Percentiles rank a stretch among this genome's conserved stretches.
phyloP scores from a whole-genome alignment of 768 basidiomycete species.

The Lentinula aciculospora region DNA sequence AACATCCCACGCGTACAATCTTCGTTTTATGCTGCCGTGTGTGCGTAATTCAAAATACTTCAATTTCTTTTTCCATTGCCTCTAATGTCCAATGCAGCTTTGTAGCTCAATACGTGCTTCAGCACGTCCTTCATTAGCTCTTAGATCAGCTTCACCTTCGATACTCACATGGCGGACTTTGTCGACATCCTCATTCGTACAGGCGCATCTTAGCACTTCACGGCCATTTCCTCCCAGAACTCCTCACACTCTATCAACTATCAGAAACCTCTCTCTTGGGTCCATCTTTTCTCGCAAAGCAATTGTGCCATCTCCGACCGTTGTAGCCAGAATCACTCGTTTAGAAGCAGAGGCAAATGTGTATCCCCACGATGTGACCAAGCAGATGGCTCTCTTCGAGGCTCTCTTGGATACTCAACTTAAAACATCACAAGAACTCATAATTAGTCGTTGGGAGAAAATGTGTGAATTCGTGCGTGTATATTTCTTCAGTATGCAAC shows the following conservation, averaged over 20 bases:
- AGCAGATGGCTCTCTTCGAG: slow-evolving; percentile 65
- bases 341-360: slow-evolving; percentile 77
- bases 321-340: slow-evolving; percentile 65
- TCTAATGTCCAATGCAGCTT: slow-evolving; percentile 11
- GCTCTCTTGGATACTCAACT: slow-evolving; percentile 62
- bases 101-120: slow-evolving; percentile 32
- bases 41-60: not conserved
- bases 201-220: not conserved
- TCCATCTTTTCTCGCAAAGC: slow-evolving; percentile 44
- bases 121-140: slow-evolving; percentile 8
- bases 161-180: not conserved
- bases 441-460: slow-evolving; percentile 78
- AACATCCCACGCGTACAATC: slow-evolving; percentile 1
- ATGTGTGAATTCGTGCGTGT: slow-evolving; percentile 76
- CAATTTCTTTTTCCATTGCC: not conserved
- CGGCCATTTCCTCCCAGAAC: slow-evolving; percentile 13
- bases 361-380: slow-evolving; percentile 59
- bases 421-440: slow-evolving; percentile 62
- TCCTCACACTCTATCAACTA: slow-evolving; percentile 8
- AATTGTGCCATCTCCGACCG: slow-evolving; percentile 50
- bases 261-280: slow-evolving; percentile 31
- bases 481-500: not conserved
- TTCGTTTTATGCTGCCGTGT: not conserved
- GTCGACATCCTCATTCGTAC: not conserved
- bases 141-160: not conserved